phyloP scores from a whole-genome alignment of 2,329 filamentous ascomycete species.

The Ilyonectria sp. region DNA sequence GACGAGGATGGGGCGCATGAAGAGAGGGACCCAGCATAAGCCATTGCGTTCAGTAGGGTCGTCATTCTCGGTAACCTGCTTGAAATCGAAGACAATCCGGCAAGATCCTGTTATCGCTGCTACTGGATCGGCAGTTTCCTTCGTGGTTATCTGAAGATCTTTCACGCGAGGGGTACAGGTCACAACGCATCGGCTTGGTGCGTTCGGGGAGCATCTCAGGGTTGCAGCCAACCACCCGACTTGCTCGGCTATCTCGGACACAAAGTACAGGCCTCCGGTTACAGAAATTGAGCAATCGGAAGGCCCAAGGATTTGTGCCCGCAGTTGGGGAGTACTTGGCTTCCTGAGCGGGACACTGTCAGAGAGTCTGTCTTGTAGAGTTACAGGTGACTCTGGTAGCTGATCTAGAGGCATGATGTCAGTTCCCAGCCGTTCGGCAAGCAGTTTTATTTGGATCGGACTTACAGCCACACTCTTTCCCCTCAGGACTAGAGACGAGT shows the following conservation, averaged over 20 bases:
- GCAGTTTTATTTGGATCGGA: no score
- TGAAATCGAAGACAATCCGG: background rate
- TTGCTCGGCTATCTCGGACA: conserved; percentile 31
- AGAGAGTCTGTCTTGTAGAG: no score
- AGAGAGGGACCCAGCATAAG: conserved; percentile 26
- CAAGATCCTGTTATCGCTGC: background rate
- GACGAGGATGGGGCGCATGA: background rate
- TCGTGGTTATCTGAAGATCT: background rate
- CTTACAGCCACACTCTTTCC: background rate
- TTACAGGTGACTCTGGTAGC: no score
- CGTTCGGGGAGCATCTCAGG: background rate
- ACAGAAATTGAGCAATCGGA: background rate
- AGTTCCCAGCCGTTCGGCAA: no score
- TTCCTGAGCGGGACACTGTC: no score
- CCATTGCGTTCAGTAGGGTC: background rate
- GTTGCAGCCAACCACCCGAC: conserved; percentile 23
- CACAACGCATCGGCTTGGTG: background rate
- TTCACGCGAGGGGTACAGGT: conserved; percentile 6
- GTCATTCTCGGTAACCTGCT: background rate
- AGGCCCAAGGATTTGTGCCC: no score
- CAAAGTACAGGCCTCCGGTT: background rate
- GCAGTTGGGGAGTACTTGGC: no score
- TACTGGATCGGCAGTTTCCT: background rate
- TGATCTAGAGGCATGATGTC: no score
- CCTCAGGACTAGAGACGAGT: background rate